Evolutionary conservation across 441 rosid species (phyloP).

Genomic region (Gossypium schwendimanii): DNA sequence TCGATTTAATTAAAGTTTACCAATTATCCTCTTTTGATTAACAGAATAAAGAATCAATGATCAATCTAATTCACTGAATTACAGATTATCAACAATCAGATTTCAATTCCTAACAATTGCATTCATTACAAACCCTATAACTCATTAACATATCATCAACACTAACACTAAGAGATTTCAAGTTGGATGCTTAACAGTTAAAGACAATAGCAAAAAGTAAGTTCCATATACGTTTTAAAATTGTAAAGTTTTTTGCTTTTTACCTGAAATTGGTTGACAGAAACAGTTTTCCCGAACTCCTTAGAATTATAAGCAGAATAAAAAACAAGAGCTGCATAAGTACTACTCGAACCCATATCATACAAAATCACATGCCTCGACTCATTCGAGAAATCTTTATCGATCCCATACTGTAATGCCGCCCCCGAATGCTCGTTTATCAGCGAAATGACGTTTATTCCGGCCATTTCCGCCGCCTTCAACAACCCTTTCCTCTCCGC

Average conservation of each 20-base stretch:
- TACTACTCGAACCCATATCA: slow-evolving; percentile 89
- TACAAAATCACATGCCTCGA: slow-evolving; percentile 83
- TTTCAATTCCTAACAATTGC: neutral
- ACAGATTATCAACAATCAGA: neutral
- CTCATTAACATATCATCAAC: neutral
- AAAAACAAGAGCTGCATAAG: slow-evolving; percentile 79
- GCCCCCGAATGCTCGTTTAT: slow-evolving; percentile 89
- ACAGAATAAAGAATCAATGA: neutral
- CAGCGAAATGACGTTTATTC: slow-evolving; percentile 72
- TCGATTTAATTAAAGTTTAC: neutral
- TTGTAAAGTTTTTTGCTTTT: neutral
- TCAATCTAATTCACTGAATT: neutral
- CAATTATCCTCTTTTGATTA: neutral
- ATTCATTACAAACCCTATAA: neutral
- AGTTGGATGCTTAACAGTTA: neutral
- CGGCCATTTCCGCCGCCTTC: slow-evolving; percentile 87
- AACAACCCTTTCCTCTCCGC: slow-evolving; percentile 82
- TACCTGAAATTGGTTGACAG: slow-evolving; percentile 93
- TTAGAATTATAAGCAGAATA: slow-evolving; percentile 77
- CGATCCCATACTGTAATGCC: slow-evolving; percentile 96
- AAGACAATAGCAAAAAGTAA: neutral
- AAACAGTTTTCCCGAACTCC: slow-evolving; percentile 77
- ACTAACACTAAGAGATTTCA: neutral
- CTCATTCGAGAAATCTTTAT: slow-evolving; percentile 78
- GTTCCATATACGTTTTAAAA: neutral